These are phyloP conservation scores for Tolypocladium pustulatum DNA, from an alignment of 2,329 filamentous ascomycete species.

Conservation along the genomic window DNA sequence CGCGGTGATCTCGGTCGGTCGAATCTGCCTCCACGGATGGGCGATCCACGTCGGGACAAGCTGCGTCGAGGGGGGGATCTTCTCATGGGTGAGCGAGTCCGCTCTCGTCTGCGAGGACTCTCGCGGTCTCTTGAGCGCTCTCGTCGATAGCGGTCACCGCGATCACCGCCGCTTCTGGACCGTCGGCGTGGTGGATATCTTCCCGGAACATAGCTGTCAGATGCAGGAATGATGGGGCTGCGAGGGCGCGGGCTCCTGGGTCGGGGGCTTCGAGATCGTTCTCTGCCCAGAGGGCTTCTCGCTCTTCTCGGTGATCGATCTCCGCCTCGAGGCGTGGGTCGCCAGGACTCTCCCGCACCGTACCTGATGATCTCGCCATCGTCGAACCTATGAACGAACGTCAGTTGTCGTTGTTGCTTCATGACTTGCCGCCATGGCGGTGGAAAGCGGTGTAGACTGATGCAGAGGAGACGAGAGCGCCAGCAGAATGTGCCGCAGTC, in stretches of 20 bases:
- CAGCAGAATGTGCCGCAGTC: background rate
- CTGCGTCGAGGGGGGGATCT: conserved; percentile 28
- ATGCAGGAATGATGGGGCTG: conserved; percentile 25
- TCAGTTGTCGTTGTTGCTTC: background rate
- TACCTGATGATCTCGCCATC: conserved; percentile 53
- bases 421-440: background rate
- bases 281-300: conserved; percentile 16
- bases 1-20: conserved; percentile 27
- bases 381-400: conserved; percentile 24
- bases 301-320: conserved; percentile 33
- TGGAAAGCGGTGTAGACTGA: background rate
- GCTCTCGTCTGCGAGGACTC: conserved; percentile 24
- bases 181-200: conserved; percentile 30
- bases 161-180: conserved; percentile 29
- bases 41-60: conserved; percentile 24
- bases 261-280: conserved; percentile 21
- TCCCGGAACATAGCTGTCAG: conserved; percentile 36
- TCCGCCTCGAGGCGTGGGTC: conserved; percentile 41
- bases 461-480: background rate
- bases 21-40: conserved; percentile 23
- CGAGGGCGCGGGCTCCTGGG: conserved; percentile 27
- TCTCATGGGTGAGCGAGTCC: conserved; percentile 24
- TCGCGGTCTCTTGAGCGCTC: conserved; percentile 30
- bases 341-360: conserved; percentile 51
- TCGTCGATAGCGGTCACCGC: conserved; percentile 29